Percentiles rank a stretch among this genome's conserved stretches.
phyloP scores from a whole-genome alignment of 2,329 filamentous ascomycete genomes.

The Hypoxylon sp. region DNA sequence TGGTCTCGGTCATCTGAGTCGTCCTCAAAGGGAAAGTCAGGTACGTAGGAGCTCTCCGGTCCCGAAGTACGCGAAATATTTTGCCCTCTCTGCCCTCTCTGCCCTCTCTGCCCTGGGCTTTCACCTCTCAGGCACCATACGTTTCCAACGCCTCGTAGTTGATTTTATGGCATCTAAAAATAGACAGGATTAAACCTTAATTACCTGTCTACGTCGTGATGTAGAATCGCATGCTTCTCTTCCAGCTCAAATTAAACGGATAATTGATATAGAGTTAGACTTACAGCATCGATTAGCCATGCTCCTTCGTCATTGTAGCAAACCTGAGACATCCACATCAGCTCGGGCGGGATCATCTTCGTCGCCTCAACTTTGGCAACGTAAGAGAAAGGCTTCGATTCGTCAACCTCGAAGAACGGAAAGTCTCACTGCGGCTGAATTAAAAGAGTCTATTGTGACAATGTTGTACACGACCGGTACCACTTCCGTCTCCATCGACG shows the following conservation, averaged over 20 bases:
- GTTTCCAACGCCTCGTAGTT: background rate
- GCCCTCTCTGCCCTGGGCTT: conserved; percentile 6
- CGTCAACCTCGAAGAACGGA: conserved; percentile 5
- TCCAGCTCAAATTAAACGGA: background rate
- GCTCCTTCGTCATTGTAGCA: conserved; percentile 19
- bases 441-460: conserved; percentile 45
- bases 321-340: conserved; percentile 16
- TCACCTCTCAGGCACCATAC: background rate
- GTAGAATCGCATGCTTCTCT: conserved; percentile 8
- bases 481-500: conserved; percentile 29
- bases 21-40: conserved; percentile 19
- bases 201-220: conserved; percentile 14
- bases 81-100: conserved; percentile 3
- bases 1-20: conserved; percentile 14
- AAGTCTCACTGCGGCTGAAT: conserved; percentile 21
- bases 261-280: conserved; percentile 19
- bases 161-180: conserved; percentile 10
- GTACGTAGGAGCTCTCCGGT: conserved; percentile 16
- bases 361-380: conserved; percentile 1
- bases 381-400: conserved; percentile 18
- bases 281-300: conserved; percentile 7
- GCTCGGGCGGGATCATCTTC: background rate
- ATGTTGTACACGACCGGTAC: conserved; percentile 48
- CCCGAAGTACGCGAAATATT: conserved; percentile 23
- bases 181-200: conserved; percentile 28